These are phyloP conservation scores for Vicia faba DNA, from an alignment of 306 rosid genomes.

Conservation along the genomic window DNA sequence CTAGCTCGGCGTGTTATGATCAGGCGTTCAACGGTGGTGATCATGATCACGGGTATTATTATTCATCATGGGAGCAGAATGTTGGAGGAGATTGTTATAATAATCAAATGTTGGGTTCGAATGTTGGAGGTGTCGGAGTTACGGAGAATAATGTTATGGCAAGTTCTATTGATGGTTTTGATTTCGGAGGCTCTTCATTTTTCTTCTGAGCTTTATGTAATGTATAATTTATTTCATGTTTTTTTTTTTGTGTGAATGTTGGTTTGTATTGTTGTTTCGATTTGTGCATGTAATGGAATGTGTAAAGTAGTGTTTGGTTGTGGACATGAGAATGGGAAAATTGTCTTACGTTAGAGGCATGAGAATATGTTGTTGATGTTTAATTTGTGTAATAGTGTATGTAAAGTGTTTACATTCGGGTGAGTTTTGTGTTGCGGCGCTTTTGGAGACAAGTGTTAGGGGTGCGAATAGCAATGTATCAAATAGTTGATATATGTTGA, in stretches of 20 bases:
- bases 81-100: not conserved
- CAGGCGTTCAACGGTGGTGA: not conserved
- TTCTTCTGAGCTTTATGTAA: not conserved
- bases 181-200: conserved; percentile 15
- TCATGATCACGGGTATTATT: not conserved
- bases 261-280: not conserved
- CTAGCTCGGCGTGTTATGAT: conserved; percentile 45
- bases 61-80: conserved; percentile 28
- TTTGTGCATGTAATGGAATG: not conserved
- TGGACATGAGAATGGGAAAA: not conserved
- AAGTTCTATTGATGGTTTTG: conserved; percentile 8
- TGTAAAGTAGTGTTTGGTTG: not conserved
- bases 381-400: not conserved
- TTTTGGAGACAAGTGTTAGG: not conserved
- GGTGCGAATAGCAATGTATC: not conserved
- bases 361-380: not conserved
- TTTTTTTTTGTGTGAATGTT: not conserved
- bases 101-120: conserved; percentile 1
- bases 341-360: not conserved
- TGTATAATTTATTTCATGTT: not conserved
- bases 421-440: not conserved
- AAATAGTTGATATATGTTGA: not conserved
- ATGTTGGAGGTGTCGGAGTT: not conserved
- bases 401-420: not conserved
- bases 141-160: not conserved